Evolutionary conservation across 495 filamentous ascomycete genomes (phyloP), one percentile per base, ranked within the genome.

Genomic region (Ascodesmis nigricans): DNA sequence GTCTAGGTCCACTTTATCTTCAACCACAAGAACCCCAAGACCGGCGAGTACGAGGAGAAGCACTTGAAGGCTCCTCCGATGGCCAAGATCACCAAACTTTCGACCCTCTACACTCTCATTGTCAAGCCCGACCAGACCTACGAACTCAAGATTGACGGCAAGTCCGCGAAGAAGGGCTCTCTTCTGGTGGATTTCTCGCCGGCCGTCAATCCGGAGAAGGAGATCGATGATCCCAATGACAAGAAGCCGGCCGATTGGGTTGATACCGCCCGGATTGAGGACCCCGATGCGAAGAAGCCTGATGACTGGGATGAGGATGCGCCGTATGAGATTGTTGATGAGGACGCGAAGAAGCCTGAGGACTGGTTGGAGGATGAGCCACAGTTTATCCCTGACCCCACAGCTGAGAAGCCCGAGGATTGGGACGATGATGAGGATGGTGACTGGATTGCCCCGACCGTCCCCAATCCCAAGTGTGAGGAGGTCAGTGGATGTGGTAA

Each of bases 21-120:
- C 75, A 84, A 87, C 55, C 90, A 95, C 78, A 99, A 95, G 76
- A 99, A 95, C 71, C 90, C 90, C 51, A 95, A 92, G 77, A 93
- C 81, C 31, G 83, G 87, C 58, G 84, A 93, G 59, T 99, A 99
- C 49, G 87, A 95, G 68, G 90, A 99, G 76, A 99, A 99, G 71
- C 90, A 99, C 62, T 67, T 95, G 35, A 76, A 69, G 55, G 65
- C 67, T 47, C 71, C 87, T 25, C 81, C 90, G 26, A 61, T 72
- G 32, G 82, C 84, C 51, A 73, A 72, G 49, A 90, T 84, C 54
- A 66, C 67, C 61, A 93, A 93, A 71, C 71, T 75, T 43, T 76
- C 80, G 35, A 71, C 83, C 45, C 70, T 99, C 29, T 99, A 99
- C 65, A 95, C 90, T 31, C 66, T 99, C 42, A 78, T 92, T 43